Conservation (phyloP, 495 filamentous ascomycete genomes). For the Trichoderma reesei region DNA sequence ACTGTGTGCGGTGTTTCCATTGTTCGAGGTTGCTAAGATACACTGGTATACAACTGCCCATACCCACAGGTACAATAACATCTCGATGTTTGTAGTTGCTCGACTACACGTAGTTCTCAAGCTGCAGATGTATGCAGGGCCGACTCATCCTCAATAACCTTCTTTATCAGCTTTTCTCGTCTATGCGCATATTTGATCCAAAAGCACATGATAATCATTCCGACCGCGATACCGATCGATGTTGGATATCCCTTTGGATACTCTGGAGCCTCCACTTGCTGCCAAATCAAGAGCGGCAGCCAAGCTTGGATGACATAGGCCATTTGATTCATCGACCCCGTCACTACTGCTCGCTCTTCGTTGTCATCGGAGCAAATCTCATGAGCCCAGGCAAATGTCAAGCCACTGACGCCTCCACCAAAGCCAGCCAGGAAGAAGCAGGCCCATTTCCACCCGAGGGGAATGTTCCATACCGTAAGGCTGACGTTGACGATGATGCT, state of each 20-base stretch:
- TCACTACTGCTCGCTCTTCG: conserved; percentile 46
- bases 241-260: conserved; percentile 38
- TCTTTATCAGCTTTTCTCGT: conserved; percentile 26
- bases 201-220: conserved; percentile 27
- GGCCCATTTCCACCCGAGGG: conserved; percentile 36
- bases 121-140: neutral
- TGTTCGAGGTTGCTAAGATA: too few species aligned
- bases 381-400: conserved; percentile 42
- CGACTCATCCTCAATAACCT: neutral
- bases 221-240: conserved; percentile 28
- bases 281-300: conserved; percentile 38
- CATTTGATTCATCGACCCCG: conserved; percentile 34
- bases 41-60: too few species aligned
- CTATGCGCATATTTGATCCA: conserved; percentile 31
- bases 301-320: conserved; percentile 34
- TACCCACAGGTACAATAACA: too few species aligned
- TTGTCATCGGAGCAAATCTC: conserved; percentile 42
- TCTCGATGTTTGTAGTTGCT: too few species aligned
- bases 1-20: too few species aligned
- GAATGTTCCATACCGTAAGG: conserved; percentile 33
- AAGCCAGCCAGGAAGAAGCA: conserved; percentile 39
- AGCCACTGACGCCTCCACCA: conserved; percentile 24
- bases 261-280: conserved; percentile 35
- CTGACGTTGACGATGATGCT: conserved; percentile 32
- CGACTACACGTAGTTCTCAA: neutral